Base-by-base conservation (phyloP, 1,284 basidiomycete genomes). In the Schizopora paradoxa region DNA sequence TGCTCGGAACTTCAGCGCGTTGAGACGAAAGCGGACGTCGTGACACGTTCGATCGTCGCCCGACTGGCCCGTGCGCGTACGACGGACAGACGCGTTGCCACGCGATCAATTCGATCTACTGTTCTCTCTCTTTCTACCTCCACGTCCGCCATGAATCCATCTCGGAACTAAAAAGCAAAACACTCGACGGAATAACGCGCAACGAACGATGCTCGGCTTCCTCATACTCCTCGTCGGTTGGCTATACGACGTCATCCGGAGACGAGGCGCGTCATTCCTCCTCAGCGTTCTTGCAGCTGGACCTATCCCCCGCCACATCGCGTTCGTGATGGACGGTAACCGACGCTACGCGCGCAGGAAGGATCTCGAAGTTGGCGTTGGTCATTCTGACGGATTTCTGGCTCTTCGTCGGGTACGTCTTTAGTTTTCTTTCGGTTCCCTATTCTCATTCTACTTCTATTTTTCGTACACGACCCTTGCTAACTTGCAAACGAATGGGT, bases 291-390 rank as follows among this genome's bases (percentile, higher is more conserved):
- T 94, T 29, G 70, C 82, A 0, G 70, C 83, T 5, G 95, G 94
- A 0, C 95, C 96, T 1, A 74, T 96, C 16, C 96, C 96, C 0
- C 66, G 73, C 33, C 96, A 99, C 70, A 78, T 99, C 33, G 94
- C 89, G 2, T 95, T 99, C 61, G 87, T 97, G 28, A 96, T 99
- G 92, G 96, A 99, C 58, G 96, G 96, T 4, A 99, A 99, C 64
- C 73, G 96, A 42, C 75, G 96, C 4, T 97, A 90, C 61, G 95
- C 96, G 0, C 74, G 87, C n/a, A 70, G 64, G 52, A 70, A 77
- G 16, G 77, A 82, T 5, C 75, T 81, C 60, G 64, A 74, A 25
- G 75, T 90, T 6, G 67, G 72, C 26, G 71, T 89, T 49, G 95
- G 96, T 1, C 96, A 99, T 64, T 68, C 75, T 4, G 83, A 85